Conservation (phyloP, 305 asterid species). For the Fraxinus paxiana region DNA sequence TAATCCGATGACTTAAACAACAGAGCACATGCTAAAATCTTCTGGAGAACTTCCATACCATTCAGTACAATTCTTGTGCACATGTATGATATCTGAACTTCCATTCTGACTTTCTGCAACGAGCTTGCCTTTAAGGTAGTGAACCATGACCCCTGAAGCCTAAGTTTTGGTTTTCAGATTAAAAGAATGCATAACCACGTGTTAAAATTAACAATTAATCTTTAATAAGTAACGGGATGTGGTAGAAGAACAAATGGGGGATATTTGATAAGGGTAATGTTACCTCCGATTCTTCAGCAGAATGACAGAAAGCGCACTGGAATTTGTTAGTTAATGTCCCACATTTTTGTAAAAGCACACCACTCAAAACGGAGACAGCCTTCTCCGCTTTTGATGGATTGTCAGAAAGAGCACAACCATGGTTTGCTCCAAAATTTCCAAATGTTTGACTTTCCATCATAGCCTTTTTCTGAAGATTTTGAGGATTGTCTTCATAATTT, state of each 20-base stretch:
- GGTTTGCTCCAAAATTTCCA: conserved; percentile 17
- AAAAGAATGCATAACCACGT: neutral
- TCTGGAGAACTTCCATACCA: conserved; percentile 45
- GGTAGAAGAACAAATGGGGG: neutral
- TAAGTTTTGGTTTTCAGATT: conserved; percentile 27
- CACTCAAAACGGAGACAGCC: conserved; percentile 21
- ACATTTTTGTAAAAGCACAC: conserved; percentile 37
- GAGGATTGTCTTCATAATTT: conserved; percentile 15
- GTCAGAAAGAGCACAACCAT: neutral
- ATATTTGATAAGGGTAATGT: neutral
- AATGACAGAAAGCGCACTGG: conserved; percentile 70
- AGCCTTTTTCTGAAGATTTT: conserved; percentile 21
- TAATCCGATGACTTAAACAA: neutral
- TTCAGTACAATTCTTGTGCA: conserved; percentile 76
- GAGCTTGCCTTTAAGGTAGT: conserved; percentile 62
- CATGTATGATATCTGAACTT: conserved; percentile 43
- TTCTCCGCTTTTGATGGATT: conserved; percentile 30
- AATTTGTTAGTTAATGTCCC: conserved; percentile 26
- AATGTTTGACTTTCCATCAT: conserved; percentile 22
- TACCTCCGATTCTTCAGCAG: conserved; percentile 75
- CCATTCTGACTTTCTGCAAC: conserved; percentile 33
- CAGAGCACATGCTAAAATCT: neutral
- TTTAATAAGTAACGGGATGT: conserved; percentile 12
- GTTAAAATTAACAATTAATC: conserved; percentile 15
- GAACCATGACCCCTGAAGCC: conserved; percentile 77